Evolutionary conservation across 2,329 filamentous ascomycete species (phyloP), one percentile per base, ranked within the genome.

Genomic region (Venturia oleaginea): DNA sequence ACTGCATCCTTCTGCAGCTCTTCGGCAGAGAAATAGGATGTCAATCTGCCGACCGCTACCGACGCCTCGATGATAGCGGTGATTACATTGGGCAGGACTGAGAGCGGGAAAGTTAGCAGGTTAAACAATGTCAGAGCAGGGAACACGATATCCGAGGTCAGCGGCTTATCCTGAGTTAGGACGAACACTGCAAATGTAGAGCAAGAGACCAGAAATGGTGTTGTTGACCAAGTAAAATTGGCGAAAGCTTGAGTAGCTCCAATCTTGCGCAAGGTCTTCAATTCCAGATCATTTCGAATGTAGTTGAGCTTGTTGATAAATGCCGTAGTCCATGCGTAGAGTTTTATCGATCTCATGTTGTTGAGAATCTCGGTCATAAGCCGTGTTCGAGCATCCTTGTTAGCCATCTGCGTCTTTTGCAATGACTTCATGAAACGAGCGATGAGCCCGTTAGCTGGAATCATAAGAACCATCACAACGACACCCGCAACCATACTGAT

Each of bases 281-380:
- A 81, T 77, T 99, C 94, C 70, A 91, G 85, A 71, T 99, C 94
- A 76, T 99, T 99, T 76, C 94, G 87, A 66, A 99, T 92, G 74
- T 90, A 90, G 77, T 94, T 97, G 66, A 99, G 85, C 77, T 96
- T 96, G 76, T 92, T 94, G 87, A 97, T 96, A 74, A 99, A 99
- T 17, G 94, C 93, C 37, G 88, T 89, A 38, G 92, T 93, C 94
- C 94, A 99, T 37, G 94, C 94, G 74, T 97, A 99, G 24, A 99
- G 84, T 79, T 99, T 99, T 80, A 99, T 82, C 73, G 92, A 96
- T 81, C 99, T 99, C 90, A 99, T 99, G 78, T 97, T 97, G 81
- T 95, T 97, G 72, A 99, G 81, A 69, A 99, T 99, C 76, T 99
- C 94, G 7, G 93, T 95, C 81, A 97, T 97, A 65, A 99, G 79